Evolutionary conservation across 345 rosid species (phyloP), one percentile per base, ranked within the genome.

Genomic region (Citrus mangshanensis): DNA sequence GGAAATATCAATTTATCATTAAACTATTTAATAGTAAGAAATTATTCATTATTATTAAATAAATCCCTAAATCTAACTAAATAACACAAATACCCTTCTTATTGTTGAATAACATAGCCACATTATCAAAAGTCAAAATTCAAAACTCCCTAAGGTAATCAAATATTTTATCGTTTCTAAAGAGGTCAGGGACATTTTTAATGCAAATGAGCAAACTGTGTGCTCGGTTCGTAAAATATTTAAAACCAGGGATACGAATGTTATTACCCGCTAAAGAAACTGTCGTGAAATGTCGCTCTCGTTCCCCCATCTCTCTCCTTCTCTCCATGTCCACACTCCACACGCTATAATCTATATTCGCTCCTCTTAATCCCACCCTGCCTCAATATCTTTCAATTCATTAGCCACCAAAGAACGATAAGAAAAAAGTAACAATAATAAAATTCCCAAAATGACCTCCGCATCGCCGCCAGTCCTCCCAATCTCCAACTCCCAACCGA

Each of bases 391-490:
- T 27, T 2, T 7, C 65, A 14, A 2, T 42, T 49, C 28, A 16
- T 34, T 7, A 28, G 5, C 19, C 5, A 40, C 25, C 28, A 8
- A 14, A 27, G 28, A 49, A 49, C 12, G 30, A 60, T 21, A 6
- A 73, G 64, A 59, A 60, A 18, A 27, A 14, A 6, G n/a, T 70
- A 13, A 19, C 4, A 37, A 60, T 30, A 8, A 13, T 24, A 24
- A 9, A 38, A 21, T 64, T 74, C 70, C 40, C 55, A 74, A 65
- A 22, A 89, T 86, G 90, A 68, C 87, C 14, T 80, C 90, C 37
- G 19, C 92, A 0, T 60, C 83, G 1, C 86, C 89, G 9, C 82
- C 91, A 0, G 24, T 85, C 42, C 89, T 86, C 69, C 91, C 91
- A 0, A 22, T 86, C 77, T 70, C 88, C 67, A 77, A 59, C 4